Evolutionary conservation across 2,329 filamentous ascomycete species (phyloP), one percentile per base, ranked within the genome.

Genomic region (Aspergillus intermedius): DNA sequence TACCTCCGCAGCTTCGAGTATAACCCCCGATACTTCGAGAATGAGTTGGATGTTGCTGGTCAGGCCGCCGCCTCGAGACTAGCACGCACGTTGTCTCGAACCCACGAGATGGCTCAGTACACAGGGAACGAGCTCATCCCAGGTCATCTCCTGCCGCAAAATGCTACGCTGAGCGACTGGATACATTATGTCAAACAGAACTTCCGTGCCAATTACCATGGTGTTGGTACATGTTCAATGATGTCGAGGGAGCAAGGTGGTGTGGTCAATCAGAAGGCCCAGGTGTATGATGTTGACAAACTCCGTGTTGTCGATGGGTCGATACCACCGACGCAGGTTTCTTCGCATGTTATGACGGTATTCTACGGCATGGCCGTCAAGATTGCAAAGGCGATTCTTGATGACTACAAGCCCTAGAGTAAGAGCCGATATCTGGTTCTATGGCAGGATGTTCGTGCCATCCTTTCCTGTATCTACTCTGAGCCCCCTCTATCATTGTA

Each of bases 281-380:
- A 48, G 45, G 63, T 65, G 5, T 66, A 67, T 44, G 66, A 58
- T 13, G 58, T 63, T 1, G 32, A 61, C 12, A 57, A 59, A 3
- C 60, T 70, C 8, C 60, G 67, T 13, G 66, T 71, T 1, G 57
- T 68, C 28, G 68, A 71, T 48, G 65, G 66, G 5, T 68, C 65
- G 37, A 61, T 67, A 5, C 59, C 63, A 6, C 66, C 68, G 1
- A 64, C 61, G 15, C 62, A 66, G 40, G 47, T 65, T 3, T 65
- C 62, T 17, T 51, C 60, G 5, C 62, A 66, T 42, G 59, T 66
- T 17, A 63, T 64, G 60, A 60, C 52, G 2, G 49, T 62, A 1
- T 63, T 64, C 34, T 65, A 65, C 35, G 63, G 49, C 2, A 63
- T 65, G 59, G 60, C 63, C 0, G 32, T 54, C 50, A 62, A 59